Conservation (phyloP, 331 rosid species). For the Rhamnella rubrinervis region DNA sequence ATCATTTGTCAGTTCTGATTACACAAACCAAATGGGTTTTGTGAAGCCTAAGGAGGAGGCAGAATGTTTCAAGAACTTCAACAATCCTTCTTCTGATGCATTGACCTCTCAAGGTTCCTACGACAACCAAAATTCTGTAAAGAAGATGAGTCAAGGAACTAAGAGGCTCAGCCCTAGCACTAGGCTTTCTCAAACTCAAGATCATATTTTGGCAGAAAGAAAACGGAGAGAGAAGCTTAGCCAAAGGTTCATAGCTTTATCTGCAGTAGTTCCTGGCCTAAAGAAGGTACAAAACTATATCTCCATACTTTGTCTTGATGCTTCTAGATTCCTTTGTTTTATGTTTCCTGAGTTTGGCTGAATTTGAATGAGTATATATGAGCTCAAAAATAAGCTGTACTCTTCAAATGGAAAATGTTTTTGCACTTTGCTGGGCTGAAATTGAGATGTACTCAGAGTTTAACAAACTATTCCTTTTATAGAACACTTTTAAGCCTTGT, state of each 20-base stretch:
- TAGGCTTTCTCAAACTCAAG: conserved; percentile 62
- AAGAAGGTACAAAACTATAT: conserved; percentile 61
- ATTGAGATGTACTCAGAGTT: too few relatives aligned
- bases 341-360: too few relatives aligned
- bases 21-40: conserved; percentile 47
- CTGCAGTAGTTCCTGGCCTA: conserved; percentile 87
- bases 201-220: conserved; percentile 83
- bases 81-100: conserved; percentile 40
- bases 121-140: conserved; percentile 35
- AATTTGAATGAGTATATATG: too few relatives aligned
- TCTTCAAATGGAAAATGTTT: too few relatives aligned
- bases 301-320: background rate
- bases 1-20: conserved; percentile 48
- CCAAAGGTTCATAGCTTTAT: conserved; percentile 78
- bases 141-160: conserved; percentile 38
- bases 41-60: conserved; percentile 70
- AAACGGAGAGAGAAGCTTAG: conserved; percentile 89
- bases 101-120: conserved; percentile 48
- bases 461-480: too few relatives aligned
- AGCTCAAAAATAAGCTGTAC: too few relatives aligned
- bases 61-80: conserved; percentile 31
- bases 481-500: too few relatives aligned
- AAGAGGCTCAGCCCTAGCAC: conserved; percentile 40
- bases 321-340: background rate
- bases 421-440: too few relatives aligned